Conservation (phyloP, 2,329 filamentous ascomycete species). For the Allantophomopsis cytisporea region DNA sequence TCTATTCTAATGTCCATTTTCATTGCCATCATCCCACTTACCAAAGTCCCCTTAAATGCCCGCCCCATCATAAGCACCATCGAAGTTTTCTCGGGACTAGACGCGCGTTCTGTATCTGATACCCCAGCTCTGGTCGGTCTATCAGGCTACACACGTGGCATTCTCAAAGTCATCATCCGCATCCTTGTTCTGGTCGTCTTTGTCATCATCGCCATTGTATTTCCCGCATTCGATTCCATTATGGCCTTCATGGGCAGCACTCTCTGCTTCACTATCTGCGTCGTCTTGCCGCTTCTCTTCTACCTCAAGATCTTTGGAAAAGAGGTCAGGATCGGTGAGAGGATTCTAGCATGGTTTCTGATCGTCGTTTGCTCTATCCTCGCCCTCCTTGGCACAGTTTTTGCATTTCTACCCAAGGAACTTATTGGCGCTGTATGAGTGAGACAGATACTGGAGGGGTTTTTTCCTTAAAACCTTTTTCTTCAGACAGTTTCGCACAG, state of each 20-base stretch:
- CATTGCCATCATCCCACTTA: slow-evolving; percentile 85
- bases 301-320: slow-evolving; percentile 79
- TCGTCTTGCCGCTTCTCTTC: slow-evolving; percentile 80
- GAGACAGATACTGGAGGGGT: neutral
- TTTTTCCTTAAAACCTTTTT: too few species aligned
- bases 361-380: slow-evolving; percentile 57
- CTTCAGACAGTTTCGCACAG: too few species aligned
- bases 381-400: slow-evolving; percentile 68
- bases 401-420: slow-evolving; percentile 75
- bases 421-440: slow-evolving; percentile 41
- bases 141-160: slow-evolving; percentile 39
- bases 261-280: slow-evolving; percentile 86
- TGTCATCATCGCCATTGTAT: slow-evolving; percentile 58
- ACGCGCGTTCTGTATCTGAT: slow-evolving; percentile 24
- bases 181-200: slow-evolving; percentile 57
- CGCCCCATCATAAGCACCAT: slow-evolving; percentile 77
- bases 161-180: slow-evolving; percentile 47
- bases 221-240: slow-evolving; percentile 57
- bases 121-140: slow-evolving; percentile 35
- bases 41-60: slow-evolving; percentile 85
- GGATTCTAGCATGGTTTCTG: slow-evolving; percentile 51
- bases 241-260: slow-evolving; percentile 74
- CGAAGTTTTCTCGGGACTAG: slow-evolving; percentile 67
- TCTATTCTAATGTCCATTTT: slow-evolving; percentile 74
- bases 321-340: slow-evolving; percentile 52